Base-by-base conservation (phyloP, 257 asterid species). In the Solanum paucissectum region DNA sequence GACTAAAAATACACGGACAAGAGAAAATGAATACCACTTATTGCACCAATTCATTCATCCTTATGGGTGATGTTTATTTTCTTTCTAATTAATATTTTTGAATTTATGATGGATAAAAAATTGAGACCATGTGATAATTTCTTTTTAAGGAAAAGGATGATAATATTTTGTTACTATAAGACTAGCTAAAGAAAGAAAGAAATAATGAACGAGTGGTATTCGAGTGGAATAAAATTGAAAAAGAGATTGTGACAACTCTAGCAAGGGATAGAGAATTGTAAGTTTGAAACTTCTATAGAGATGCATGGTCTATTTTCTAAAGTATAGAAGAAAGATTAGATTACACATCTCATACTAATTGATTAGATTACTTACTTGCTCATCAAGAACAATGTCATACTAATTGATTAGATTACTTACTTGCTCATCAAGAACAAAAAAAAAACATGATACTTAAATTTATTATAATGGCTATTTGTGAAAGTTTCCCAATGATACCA, bases 1-100 rank as follows among this genome's bases (percentile, higher is more conserved):
- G 23, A 52, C 23, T 16, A 52, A 52, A 16, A 16, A 52, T 16
- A 1, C 11, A 55, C 7, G 0, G 25, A 20, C 0, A 55, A 20
- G 10, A 18, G 0, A 10, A 55, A 20, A 2, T 0, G 0, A 0
- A 66, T 66, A 25, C 0, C 5, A 25, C 0, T 12, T 5, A 3
- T 0, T 66, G 18, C 6, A 66, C 73, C 5, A 25, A 12, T 1
- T 25, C 4, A 25, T 0, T 25, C 20, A 66, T 25, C 1, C 1
- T 66, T 25, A 5, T 0, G 0, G 4, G 9, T 5, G 40, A 0
- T 71, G 9, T 0, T 3, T 20, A 68, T 71, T 71, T 71, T 32
- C 13, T 13, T 32, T 32, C 25, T 71, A 71, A 32, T 71, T 32
- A 71, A 71, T 71, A 37, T 32, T 32, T 32, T 14, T 3, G 6